Base-by-base conservation (phyloP, 2,329 filamentous ascomycete species). In the Colletotrichum graminicola region DNA sequence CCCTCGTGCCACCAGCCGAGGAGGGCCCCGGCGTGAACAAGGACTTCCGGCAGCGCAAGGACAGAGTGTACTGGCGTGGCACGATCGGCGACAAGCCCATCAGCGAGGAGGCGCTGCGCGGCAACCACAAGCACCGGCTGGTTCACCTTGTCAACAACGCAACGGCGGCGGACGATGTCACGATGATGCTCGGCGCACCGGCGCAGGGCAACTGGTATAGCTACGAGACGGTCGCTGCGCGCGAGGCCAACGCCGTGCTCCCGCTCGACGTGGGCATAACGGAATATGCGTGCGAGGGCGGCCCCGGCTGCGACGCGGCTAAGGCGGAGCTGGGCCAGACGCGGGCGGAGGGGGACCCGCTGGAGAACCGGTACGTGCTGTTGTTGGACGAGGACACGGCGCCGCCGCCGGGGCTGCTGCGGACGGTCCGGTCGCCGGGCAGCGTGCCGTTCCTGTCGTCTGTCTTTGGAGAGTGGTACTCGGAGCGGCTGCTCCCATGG, bases 391-490 rank as follows among this genome's bases (percentile, higher is more conserved):
- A 90, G 10, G 90, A 91, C 26, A 86, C 89, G 23, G 93, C 93
- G 69, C 91, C 90, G 0, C 88, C 92, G 18, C 75, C 70, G 14
- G 77, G 82, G 23, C 87, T 94, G 74, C 80, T 93, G 12, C 86
- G 88, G 0, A 90, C 91, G 69, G 79, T 96, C 6, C 87, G 88
- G 57, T 93, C 92, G 21, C 83, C 84, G 73, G 59, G 68, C 36
- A 91, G 87, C 59, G 84, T 94, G 6, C 92, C 93, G 0, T 89
- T 96, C 77, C 86, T 94, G 74, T 88, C 89, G 1, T 90, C 90
- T 0, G 84, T 95, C 8, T 95, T 95, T 80, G 87, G 90, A 32
- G 90, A 94, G 77, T 97, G 94, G 94, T 93, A 91, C 80, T 92
- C 93, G 70, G 90, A 91, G 61, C 88, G 94, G 7, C 81, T 96